Percentiles rank a stretch among this genome's conserved stretches.
Conservation (phyloP, 768 basidiomycete species). For the Russula compacta region DNA sequence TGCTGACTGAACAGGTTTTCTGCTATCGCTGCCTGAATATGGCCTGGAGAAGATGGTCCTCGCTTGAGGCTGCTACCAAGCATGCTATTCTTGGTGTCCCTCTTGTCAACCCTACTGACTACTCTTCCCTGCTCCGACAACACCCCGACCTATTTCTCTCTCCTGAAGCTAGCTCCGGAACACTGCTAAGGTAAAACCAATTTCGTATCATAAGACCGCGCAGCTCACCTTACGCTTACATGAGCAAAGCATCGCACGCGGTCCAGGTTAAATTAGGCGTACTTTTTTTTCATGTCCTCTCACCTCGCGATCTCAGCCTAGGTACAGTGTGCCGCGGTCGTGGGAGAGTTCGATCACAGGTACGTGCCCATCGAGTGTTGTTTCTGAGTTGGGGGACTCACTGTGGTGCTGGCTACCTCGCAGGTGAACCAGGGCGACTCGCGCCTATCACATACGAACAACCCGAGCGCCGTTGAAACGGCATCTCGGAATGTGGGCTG, state of each 20-base stretch:
- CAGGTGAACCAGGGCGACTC: neutral
- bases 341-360: neutral
- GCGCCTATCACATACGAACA: neutral
- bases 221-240: neutral
- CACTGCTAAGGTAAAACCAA: neutral
- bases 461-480: neutral
- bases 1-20: neutral
- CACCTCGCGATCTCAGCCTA: neutral
- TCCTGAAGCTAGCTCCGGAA: neutral
- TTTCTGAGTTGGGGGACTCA: neutral
- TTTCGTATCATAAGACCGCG: neutral
- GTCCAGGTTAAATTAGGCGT: neutral
- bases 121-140: neutral
- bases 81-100: neutral
- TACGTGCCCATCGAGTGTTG: neutral
- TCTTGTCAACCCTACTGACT: neutral
- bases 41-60: neutral
- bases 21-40: neutral
- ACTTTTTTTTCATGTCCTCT: neutral
- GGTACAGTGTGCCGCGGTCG: neutral
- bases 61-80: neutral
- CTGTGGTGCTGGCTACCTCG: neutral
- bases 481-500: neutral
- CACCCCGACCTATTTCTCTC: neutral
- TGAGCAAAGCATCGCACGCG: neutral